Percentiles rank a stretch among this genome's conserved stretches.
These are phyloP conservation scores for Diaporthe nobilis DNA, from an alignment of 2,329 filamentous ascomycete species.

Conservation along the genomic window DNA sequence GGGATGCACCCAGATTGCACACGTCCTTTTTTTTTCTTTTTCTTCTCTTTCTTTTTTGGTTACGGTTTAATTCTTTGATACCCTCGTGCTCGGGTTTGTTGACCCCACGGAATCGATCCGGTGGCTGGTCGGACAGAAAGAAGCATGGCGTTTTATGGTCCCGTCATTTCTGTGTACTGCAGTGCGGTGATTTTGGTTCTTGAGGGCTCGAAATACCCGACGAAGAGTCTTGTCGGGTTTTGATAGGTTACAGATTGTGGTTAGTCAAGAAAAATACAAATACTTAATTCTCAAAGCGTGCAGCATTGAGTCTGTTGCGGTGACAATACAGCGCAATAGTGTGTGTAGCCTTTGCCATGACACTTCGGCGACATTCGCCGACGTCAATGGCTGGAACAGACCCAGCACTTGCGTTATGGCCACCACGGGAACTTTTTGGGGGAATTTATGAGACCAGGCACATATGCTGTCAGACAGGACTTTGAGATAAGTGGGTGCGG, in stretches of 20 bases:
- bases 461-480: conserved; percentile 3
- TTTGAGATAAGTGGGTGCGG: background rate
- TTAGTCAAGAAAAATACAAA: background rate
- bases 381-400: background rate
- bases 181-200: background rate
- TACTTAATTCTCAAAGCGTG: background rate
- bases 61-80: conserved; percentile 2
- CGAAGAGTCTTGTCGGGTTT: background rate
- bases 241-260: background rate
- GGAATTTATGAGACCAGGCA: background rate
- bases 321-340: too few species aligned
- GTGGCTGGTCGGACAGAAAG: conserved; percentile 24
- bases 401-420: background rate
- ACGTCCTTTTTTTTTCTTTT: background rate
- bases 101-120: conserved; percentile 21
- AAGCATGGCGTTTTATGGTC: conserved; percentile 23
- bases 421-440: background rate
- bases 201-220: background rate
- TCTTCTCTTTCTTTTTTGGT: background rate
- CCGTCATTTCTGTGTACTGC: background rate
- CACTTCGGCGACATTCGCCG: background rate
- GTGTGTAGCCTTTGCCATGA: too few species aligned
- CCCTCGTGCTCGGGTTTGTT: conserved; percentile 30
- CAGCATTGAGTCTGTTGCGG: background rate
- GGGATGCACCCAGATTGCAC: conserved; percentile 2